Evolutionary conservation across 2,329 filamentous ascomycete species (phyloP).

Genomic region (Pseudopyrenochaeta lycopersici): DNA sequence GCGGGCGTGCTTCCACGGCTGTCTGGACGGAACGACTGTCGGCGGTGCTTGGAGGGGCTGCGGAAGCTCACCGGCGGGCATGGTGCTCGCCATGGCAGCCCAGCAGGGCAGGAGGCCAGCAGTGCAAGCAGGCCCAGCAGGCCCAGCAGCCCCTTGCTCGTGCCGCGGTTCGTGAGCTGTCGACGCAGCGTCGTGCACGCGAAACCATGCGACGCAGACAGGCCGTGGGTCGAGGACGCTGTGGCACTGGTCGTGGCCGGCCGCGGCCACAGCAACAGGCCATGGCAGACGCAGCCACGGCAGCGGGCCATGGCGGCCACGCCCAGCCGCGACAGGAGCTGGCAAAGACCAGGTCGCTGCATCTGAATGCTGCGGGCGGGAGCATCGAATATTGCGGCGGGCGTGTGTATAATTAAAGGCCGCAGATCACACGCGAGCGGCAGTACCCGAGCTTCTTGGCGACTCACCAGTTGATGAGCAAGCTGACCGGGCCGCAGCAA

Average conservation of each 20-base stretch:
- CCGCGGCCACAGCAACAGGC: too few relatives aligned
- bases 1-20: conserved; percentile 21
- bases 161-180: conserved; percentile 31
- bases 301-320: too few relatives aligned
- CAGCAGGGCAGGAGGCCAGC: too few relatives aligned
- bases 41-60: conserved; percentile 4
- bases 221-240: too few relatives aligned
- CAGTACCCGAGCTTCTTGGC: conserved; percentile 27
- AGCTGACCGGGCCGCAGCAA: conserved; percentile 24
- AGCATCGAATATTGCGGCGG: conserved; percentile 6
- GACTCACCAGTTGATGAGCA: conserved; percentile 28
- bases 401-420: conserved; percentile 25
- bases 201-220: conserved; percentile 21
- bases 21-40: conserved; percentile 12
- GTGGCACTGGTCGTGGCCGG: too few relatives aligned
- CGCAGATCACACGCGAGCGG: conserved; percentile 34
- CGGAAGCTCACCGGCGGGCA: conserved; percentile 17
- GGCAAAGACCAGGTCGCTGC: too few relatives aligned
- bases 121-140: too few relatives aligned
- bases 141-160: conserved; percentile 7
- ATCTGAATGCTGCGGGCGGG: too few relatives aligned
- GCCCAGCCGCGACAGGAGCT: too few relatives aligned
- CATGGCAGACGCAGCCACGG: too few relatives aligned
- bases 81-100: conserved; percentile 4
- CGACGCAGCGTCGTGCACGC: conserved; percentile 20